Evolutionary conservation across 2,329 filamentous ascomycete genomes (phyloP), one percentile per base, ranked within the genome.

Genomic region (Aspergillus amoenus): DNA sequence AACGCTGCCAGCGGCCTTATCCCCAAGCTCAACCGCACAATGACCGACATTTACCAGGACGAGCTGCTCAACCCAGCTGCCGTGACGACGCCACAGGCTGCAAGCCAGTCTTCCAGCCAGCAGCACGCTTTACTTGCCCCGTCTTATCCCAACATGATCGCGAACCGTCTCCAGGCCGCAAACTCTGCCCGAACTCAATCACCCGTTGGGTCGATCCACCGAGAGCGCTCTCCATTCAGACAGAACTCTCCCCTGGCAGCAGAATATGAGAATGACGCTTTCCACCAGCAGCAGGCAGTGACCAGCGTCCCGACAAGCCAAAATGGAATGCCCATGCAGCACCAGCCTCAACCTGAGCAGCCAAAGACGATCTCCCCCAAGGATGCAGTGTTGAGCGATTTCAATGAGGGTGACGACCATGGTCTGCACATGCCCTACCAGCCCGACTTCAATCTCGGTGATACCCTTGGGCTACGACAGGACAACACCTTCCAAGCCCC

Each of bases 361-460:
- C 82, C 85, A 1, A 90, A 91, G 74, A 96, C 93, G 0, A 96
- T 99, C 46, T 97, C 93, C 1, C 94, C 93, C 22, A 95, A 96
- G 76, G 93, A 97, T 68, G 90, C 93, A 1, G 77, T 96, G 58
- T 77, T 97, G 49, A 42, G n/a, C 13, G 93, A 97, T 59, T 96
- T 93, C 70, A 84, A 88, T 60, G 91, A 94, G 40, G 75, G 80
- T 0, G 86, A 88, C 17, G 88, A 88, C 47, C 77, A 83, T 4
- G 85, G 85, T 58, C 85, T 89, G 66, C 86, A 74, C 13, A 53
- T 90, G 12, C 77, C 96, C 18, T 96, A 83, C 54, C 79, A 84
- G 42, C 71, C 70, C 5, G 84, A 76, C 65, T 82, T 84, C 68
- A 81, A 80, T 69, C 71, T 79, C 61, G 70, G 72, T 11, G 72